Evolutionary conservation across 495 filamentous ascomycete species (phyloP), one percentile per base, ranked within the genome.

Genomic region (Cercophora sp.): DNA sequence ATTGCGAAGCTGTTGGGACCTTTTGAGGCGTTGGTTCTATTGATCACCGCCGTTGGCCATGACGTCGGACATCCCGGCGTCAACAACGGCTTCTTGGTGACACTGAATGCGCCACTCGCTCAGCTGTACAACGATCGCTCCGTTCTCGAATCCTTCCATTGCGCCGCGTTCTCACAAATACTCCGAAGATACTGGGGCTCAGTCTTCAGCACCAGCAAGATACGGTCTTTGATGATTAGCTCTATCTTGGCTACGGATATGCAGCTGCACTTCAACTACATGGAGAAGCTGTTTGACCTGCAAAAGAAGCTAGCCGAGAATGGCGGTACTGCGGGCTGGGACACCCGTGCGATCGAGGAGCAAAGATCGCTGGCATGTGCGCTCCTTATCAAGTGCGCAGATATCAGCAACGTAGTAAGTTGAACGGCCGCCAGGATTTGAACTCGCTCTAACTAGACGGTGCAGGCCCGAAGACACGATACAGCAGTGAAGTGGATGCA

Each of bases 71-170:
- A 98, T 68, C 93, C 93, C 13, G 93, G 93, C 29, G 94, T 98
- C 51, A 98, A 97, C 72, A 98, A 98, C 66, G 89, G 90, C 11
- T 98, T 98, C 64, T 73, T 98, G 8, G 84, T 96, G 20, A 89
- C 87, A 43, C 81, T 96, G 18, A 96, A 96, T 63, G 88, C 93
- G 32, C 94, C 93, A 10, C 76, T 98, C 15, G 93, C 93, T n/a
- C 93, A 97, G 64, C 75, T 97, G 11, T 98, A 98, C 70, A 98
- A 97, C 66, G 93, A 98, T 66, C 87, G 86, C 55, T 98, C 93
- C 13, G 93, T 98, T 19, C 79, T 98, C 23, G 93, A 98, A 70
- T 92, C 91, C 13, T 98, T 96, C 65, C 93, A 98, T 61, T 96
- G 93, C 63, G 94, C 93, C 11, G 93, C 94, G 2, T 98, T 91